phyloP scores from a whole-genome alignment of 306 rosid species.

The Albizia julibrissin region DNA sequence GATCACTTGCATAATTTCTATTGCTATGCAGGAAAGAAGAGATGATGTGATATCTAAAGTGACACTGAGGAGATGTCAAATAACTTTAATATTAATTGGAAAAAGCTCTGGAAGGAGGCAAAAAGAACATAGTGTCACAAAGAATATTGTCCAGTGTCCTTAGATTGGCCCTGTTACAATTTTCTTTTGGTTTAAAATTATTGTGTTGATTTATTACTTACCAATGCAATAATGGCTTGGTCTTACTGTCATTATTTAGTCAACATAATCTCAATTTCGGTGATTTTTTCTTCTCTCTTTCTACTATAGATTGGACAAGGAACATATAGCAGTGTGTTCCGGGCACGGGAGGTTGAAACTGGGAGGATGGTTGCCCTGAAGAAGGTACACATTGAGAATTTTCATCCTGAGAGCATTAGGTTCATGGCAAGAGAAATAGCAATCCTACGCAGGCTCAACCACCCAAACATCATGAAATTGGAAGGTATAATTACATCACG shows the following conservation, averaged over 20 bases:
- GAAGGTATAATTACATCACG: slow-evolving; percentile 86
- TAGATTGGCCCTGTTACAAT: not conserved
- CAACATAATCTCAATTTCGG: slow-evolving; percentile 3
- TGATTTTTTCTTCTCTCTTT: slow-evolving; percentile 1
- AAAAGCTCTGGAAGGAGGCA: slow-evolving; percentile 1
- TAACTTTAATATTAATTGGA: not conserved
- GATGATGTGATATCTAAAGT: not conserved
- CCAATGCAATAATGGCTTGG: slow-evolving; percentile 16
- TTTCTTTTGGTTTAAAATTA: slow-evolving; percentile 12
- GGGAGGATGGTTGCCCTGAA: slow-evolving; percentile 87
- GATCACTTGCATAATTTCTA: no score
- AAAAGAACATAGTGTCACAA: not conserved
- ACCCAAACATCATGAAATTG: slow-evolving; percentile 92
- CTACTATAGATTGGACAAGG: slow-evolving; percentile 85
- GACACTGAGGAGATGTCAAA: not conserved
- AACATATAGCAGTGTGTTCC: slow-evolving; percentile 91
- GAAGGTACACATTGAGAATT: slow-evolving; percentile 87
- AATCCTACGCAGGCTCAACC: slow-evolving; percentile 89
- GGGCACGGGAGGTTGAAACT: slow-evolving; percentile 76
- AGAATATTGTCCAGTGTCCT: not conserved
- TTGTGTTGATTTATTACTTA: slow-evolving; percentile 14
- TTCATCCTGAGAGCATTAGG: slow-evolving; percentile 83
- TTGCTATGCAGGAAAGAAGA: no score
- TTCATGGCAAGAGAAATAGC: slow-evolving; percentile 92
- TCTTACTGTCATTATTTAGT: slow-evolving; percentile 7